Evolutionary conservation across 805 yeast genomes (phyloP), one percentile per base, ranked within the genome.

Genomic region (Candida xyloterini): DNA sequence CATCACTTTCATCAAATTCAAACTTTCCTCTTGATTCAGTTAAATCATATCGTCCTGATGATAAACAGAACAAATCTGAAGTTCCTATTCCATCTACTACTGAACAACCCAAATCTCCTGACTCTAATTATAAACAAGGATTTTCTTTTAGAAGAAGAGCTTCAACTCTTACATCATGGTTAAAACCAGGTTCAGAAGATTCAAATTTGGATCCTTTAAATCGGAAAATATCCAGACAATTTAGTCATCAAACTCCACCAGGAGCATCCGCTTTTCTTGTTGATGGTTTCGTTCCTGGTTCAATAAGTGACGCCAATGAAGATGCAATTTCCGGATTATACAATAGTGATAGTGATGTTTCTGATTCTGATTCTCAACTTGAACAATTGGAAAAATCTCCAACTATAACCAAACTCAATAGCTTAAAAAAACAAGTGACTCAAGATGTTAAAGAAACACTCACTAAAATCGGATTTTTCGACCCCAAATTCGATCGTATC

Each of bases 391-490:
- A 30, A 10, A 33, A 28, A 15, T 10, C 10, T 4, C 25, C 35
- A 5, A 30, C 35, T 11, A 22, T 32, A 16, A 34, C 39, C 30
- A 49, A 35, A 28, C 25, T 46, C 5, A 42, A 43, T 10, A 27
- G 55, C 9, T 22, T 54, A 7, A 44, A 33, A 25, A 25, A 34
- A 27, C 50, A 47, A 30, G 52, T 50, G 5, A 47, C 49, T 8
- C 39, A 35, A 14, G 47, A 44, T 15, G 51, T 47, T 27, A 52
- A 50, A 28, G 55, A 51, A 8, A 36, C 23, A 21, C 34, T 54
- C 11, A 43, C 44, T 10, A 53, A 52, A 30, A 38, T 55, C 24
- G 62, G 60, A 3, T 51, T 56, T 25, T 56, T 55, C 27, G 62
- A 56, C 43, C 52, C 55, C 4, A 50, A 44, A 27, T 50, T 57